These are phyloP conservation scores for Boletus sensibilis DNA, from an alignment of 768 basidiomycete genomes.

Conservation along the genomic window DNA sequence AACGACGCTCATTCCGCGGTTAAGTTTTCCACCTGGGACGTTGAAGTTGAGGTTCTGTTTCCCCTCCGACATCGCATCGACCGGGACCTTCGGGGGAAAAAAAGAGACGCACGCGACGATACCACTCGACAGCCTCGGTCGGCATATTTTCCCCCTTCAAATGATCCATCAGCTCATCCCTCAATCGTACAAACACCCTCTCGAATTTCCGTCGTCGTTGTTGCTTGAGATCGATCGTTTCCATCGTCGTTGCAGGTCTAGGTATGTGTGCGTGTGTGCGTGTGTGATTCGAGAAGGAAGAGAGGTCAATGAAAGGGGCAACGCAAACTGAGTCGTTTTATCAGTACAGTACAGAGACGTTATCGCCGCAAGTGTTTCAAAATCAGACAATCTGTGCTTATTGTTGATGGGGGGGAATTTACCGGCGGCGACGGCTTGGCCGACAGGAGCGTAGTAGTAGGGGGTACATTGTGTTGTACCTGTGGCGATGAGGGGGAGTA, in stretches of 20 bases:
- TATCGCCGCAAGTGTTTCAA: too few relatives aligned
- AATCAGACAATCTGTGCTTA: too few relatives aligned
- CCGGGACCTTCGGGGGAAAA: too few relatives aligned
- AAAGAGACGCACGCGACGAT: conserved; percentile 63
- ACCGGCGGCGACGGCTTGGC: too few relatives aligned
- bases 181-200: conserved; percentile 65
- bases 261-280: too few relatives aligned
- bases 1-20: conserved; percentile 93
- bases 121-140: conserved; percentile 74
- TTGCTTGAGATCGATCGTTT: conserved; percentile 36
- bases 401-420: too few relatives aligned
- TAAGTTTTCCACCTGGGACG: conserved; percentile 95
- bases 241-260: conserved; percentile 11
- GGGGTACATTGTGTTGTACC: too few relatives aligned
- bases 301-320: background rate
- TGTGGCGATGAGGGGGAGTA: too few relatives aligned
- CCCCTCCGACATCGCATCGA: background rate
- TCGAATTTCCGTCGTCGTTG: conserved; percentile 65
- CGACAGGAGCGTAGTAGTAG: too few relatives aligned
- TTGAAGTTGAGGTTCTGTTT: conserved; percentile 92
- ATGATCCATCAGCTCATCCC: conserved; percentile 73
- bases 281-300: too few relatives aligned
- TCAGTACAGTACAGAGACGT: too few relatives aligned
- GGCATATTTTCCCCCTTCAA: conserved; percentile 77
- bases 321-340: background rate